Evolutionary conservation across 176 grass and related monocot species (phyloP).

Genomic region (Raddia distichophylla): DNA sequence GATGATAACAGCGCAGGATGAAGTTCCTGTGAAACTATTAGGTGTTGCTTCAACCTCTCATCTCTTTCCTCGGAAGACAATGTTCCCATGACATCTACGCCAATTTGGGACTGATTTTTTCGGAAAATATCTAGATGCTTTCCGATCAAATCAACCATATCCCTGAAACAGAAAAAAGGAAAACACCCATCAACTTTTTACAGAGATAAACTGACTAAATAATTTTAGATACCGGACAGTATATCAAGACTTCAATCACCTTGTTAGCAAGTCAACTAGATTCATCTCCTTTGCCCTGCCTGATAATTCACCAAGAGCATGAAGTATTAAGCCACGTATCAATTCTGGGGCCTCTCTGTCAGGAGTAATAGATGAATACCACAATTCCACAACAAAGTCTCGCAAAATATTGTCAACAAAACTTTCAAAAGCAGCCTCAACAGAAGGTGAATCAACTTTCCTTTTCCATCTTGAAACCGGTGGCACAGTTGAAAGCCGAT

Average conservation of each 20-base stretch:
- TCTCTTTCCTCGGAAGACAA: constrained; percentile 98
- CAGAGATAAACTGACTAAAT: constrained; percentile 25
- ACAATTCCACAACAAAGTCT: constrained; percentile 91
- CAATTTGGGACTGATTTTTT: constrained; percentile 85
- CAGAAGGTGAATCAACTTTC: constrained; percentile 80
- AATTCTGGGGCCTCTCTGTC: constrained; percentile 90
- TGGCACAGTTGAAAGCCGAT: constrained; percentile 63
- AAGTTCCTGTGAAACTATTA: constrained; percentile 89
- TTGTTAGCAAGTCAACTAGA: constrained; percentile 94
- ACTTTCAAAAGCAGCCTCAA: constrained; percentile 83
- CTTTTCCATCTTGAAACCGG: constrained; percentile 83
- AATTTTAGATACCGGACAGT: constrained; percentile 24
- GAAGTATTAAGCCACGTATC: constrained; percentile 81
- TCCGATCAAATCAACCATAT: constrained; percentile 89
- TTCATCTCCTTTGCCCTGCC: constrained; percentile 83
- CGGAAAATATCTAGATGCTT: constrained; percentile 86
- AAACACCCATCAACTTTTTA: constrained; percentile 3
- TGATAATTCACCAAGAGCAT: constrained; percentile 84
- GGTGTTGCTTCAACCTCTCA: constrained; percentile 79
- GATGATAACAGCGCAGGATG: constrained; percentile 94
- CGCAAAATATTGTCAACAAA: constrained; percentile 85
- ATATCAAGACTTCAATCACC: constrained; percentile 47
- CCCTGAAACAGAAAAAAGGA: constrained; percentile 48
- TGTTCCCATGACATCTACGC: constrained; percentile 78
- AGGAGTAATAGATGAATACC: constrained; percentile 85